phyloP scores from a whole-genome alignment of 2,329 filamentous ascomycete genomes.

The Coniochaeta sp. region DNA sequence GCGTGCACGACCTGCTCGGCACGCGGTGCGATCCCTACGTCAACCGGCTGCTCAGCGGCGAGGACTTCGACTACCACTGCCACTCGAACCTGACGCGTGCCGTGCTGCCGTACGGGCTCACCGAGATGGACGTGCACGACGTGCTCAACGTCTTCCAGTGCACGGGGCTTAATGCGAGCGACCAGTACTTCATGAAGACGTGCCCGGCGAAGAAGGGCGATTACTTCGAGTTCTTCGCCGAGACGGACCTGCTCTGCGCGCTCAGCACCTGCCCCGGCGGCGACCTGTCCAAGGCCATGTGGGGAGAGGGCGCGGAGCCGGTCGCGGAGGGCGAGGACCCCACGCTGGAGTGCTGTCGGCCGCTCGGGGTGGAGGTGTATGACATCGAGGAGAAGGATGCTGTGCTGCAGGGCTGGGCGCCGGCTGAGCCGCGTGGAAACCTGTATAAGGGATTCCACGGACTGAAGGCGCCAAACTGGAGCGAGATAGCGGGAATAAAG shows the following conservation, averaged over 20 bases:
- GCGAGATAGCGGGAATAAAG: background rate
- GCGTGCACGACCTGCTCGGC: conserved; percentile 72
- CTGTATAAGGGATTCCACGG: background rate
- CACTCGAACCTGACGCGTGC: conserved; percentile 75
- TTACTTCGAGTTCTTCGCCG: conserved; percentile 71
- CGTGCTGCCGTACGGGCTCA: conserved; percentile 59
- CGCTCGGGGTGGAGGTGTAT: conserved; percentile 66
- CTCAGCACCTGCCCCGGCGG: conserved; percentile 70
- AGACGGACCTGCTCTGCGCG: conserved; percentile 63
- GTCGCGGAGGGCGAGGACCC: conserved; percentile 48
- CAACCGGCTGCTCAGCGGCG: conserved; percentile 63
- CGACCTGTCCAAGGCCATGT: conserved; percentile 70
- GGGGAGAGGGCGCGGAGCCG: conserved; percentile 61
- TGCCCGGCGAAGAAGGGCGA: conserved; percentile 48
- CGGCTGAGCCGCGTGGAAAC: background rate
- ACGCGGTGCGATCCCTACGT: conserved; percentile 84
- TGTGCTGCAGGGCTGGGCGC: background rate
- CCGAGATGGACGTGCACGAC: conserved; percentile 72
- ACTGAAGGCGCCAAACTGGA: background rate
- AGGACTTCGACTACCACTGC: conserved; percentile 73
- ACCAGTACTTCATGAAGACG: conserved; percentile 69
- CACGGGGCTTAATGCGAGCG: conserved; percentile 65
- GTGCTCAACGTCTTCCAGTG: conserved; percentile 85
- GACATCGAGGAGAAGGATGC: background rate
- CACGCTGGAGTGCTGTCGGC: conserved; percentile 64